phyloP scores from a whole-genome alignment of 371 early-diverging fungal genomes.

The Encephalitozoon romaleae region DNA sequence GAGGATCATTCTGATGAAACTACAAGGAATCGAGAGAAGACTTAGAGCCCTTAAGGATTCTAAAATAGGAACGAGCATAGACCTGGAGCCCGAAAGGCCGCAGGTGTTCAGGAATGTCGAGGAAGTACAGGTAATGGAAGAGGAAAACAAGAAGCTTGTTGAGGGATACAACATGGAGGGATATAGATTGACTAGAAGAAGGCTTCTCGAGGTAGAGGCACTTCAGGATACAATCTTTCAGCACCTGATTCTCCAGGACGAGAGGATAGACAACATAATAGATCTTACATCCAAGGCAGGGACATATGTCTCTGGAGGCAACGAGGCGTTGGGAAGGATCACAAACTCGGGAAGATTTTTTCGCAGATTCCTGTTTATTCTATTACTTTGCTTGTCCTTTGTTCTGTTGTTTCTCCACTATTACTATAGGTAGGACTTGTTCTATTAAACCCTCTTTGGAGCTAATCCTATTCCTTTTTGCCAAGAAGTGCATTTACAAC shows the following conservation, averaged over 20 bases:
- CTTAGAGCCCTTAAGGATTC: conserved; percentile 30
- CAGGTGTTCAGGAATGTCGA: not conserved
- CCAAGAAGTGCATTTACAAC: not conserved
- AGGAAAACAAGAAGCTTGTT: conserved; percentile 49
- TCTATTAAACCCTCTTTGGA: not conserved
- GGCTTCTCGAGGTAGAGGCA: conserved; percentile 48
- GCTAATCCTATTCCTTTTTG: not conserved
- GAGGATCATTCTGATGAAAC: conserved; percentile 32
- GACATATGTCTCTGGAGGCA: conserved; percentile 23
- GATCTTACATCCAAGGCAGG: conserved; percentile 11
- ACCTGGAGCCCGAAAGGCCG: conserved; percentile 46
- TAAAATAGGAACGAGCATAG: not conserved
- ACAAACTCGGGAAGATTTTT: conserved; percentile 33
- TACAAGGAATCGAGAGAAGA: not conserved
- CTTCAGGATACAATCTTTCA: conserved; percentile 51
- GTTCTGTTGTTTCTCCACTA: conserved; percentile 49
- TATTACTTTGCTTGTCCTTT: conserved; percentile 51
- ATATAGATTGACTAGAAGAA: conserved; percentile 33
- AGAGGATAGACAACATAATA: conserved; percentile 53
- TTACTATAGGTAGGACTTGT: conserved; percentile 24
- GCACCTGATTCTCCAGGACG: conserved; percentile 51
- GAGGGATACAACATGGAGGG: conserved; percentile 7
- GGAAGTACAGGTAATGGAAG: conserved; percentile 21
- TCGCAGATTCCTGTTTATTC: conserved; percentile 42
- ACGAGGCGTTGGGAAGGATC: conserved; percentile 4